phyloP scores from a whole-genome alignment of 2,329 filamentous ascomycete species.

The Talaromyces funiculosus region DNA sequence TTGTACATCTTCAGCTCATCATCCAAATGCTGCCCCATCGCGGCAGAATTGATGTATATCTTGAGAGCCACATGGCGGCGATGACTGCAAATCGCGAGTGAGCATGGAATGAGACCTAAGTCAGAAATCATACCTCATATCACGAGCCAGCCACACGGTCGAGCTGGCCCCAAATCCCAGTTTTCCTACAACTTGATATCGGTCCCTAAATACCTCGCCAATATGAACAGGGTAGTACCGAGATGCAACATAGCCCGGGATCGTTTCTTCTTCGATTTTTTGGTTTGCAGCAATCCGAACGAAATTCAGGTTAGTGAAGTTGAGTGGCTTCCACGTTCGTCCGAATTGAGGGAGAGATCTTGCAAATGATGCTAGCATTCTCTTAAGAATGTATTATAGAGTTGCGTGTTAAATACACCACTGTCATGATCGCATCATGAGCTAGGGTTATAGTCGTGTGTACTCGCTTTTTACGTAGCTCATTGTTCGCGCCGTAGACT shows the following conservation, averaged over 20 bases:
- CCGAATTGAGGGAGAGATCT: constrained; percentile 20
- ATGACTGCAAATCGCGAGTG: constrained; percentile 16
- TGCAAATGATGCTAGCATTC: not conserved
- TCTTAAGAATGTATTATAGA: not conserved
- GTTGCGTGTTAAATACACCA: not conserved
- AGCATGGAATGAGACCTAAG: not conserved
- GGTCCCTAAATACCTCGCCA: constrained; percentile 25
- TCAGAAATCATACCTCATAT: constrained; percentile 24
- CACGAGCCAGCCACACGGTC: constrained; percentile 34
- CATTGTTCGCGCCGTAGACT: too few relatives aligned
- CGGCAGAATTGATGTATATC: constrained; percentile 24
- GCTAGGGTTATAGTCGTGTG: too few relatives aligned
- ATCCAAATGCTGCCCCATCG: constrained; percentile 26
- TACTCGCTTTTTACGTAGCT: too few relatives aligned
- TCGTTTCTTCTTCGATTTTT: constrained; percentile 29
- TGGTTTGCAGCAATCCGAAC: constrained; percentile 20
- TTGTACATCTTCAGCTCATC: constrained; percentile 43
- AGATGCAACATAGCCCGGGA: constrained; percentile 21
- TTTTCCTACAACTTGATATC: constrained; percentile 33
- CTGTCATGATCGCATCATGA: too few relatives aligned
- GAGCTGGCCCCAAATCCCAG: constrained; percentile 33
- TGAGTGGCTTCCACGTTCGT: constrained; percentile 28
- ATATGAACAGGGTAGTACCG: constrained; percentile 26
- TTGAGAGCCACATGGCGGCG: constrained; percentile 28
- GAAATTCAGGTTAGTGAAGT: constrained; percentile 28